phyloP scores from a whole-genome alignment of 31 red algal genomes.

The Odonthalia washingtoniensis region DNA sequence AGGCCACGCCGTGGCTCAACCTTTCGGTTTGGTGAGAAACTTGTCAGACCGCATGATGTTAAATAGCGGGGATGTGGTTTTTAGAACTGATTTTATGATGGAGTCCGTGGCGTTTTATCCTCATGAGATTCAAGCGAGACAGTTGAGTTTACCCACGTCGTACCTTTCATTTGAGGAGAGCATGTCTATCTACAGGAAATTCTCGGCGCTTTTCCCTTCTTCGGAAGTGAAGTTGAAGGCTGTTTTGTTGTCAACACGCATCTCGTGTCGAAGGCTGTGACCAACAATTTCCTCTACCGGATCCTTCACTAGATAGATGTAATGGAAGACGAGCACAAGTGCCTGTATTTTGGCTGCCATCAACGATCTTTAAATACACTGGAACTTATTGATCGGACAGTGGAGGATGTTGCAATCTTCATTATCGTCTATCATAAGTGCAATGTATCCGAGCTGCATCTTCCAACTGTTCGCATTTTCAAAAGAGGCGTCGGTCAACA shows the following conservation, averaged over 20 bases:
- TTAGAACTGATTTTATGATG: too few species aligned
- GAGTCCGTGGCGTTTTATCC: background rate
- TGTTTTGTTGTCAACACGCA: background rate
- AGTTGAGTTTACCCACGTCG: background rate
- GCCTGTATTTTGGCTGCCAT: background rate
- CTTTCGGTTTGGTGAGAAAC: too few species aligned
- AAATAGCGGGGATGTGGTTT: too few species aligned
- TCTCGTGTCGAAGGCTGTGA: background rate
- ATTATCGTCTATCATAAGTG: background rate
- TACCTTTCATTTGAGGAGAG: background rate
- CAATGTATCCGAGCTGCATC: background rate
- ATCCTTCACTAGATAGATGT: background rate
- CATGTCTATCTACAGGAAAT: background rate
- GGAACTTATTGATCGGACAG: background rate
- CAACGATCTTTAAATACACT: background rate
- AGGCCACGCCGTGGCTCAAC: too few species aligned
- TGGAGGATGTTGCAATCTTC: background rate
- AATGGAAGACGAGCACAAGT: background rate
- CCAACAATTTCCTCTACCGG: background rate
- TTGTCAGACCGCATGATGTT: too few species aligned
- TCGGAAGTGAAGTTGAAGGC: background rate
- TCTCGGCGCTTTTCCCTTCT: background rate
- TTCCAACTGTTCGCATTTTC: background rate
- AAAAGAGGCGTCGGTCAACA: background rate
- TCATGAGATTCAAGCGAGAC: background rate